A percentile compares a stretch with the other conserved stretches of the same genome.
These are phyloP conservation scores for Sanghuangporus sanghuang DNA, from an alignment of 1,284 basidiomycete species.

Conservation along the genomic window DNA sequence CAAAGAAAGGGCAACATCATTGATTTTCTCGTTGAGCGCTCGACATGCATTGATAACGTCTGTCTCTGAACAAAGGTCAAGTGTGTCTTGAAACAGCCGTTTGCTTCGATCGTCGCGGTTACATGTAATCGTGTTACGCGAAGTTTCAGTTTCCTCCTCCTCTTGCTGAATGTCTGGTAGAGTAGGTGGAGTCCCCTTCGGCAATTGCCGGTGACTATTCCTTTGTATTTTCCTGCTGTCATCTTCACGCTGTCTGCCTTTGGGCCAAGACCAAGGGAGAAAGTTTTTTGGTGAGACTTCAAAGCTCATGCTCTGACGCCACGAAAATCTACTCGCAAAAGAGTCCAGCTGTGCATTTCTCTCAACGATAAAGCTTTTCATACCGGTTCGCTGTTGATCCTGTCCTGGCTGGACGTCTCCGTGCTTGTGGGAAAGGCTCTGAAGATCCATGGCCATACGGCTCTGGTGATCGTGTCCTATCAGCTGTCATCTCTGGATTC, in stretches of 20 bases:
- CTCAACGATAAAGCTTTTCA: not conserved
- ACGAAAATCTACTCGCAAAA: not conserved
- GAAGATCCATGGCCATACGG: not conserved
- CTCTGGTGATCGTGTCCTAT: not conserved
- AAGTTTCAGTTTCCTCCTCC: not conserved
- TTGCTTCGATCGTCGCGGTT: not conserved
- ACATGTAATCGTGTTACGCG: not conserved
- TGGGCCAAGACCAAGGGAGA: not conserved
- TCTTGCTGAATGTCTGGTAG: not conserved
- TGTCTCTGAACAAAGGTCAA: constrained; percentile 9
- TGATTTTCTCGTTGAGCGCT: not conserved
- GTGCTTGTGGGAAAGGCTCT: not conserved
- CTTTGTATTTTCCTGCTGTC: not conserved
- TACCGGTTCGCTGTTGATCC: not conserved
- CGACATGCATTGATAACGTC: constrained; percentile 7
- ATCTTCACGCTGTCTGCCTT: not conserved
- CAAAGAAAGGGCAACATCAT: not conserved
- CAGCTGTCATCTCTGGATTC: not conserved
- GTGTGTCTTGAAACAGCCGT: not conserved
- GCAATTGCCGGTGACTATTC: not conserved
- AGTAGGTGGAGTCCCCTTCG: not conserved
- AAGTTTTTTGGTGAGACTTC: too few relatives aligned
- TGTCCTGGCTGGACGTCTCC: not conserved
- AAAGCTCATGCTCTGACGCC: not conserved
- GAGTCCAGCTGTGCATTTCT: not conserved